Conservation (phyloP, 2,329 filamentous ascomycete genomes). For the Ascochyta fabae region DNA sequence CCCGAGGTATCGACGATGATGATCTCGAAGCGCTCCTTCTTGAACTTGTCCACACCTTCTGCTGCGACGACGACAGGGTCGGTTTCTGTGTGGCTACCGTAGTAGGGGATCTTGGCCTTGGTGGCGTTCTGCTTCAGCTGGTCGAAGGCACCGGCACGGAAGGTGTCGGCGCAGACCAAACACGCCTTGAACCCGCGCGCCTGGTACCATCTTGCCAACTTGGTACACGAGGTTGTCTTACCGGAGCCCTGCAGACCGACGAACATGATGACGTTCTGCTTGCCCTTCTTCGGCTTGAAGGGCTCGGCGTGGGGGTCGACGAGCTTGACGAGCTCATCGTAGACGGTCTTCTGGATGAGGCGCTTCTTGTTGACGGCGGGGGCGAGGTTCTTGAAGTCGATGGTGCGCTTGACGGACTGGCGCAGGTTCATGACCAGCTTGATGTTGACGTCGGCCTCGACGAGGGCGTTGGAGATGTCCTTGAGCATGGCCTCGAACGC, state of each 20-base stretch:
- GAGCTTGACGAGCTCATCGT: constrained; percentile 93
- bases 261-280: constrained; percentile 98
- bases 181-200: constrained; percentile 91
- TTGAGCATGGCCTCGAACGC: constrained; percentile 98
- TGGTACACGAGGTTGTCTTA: constrained; percentile 98
- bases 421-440: constrained; percentile 88
- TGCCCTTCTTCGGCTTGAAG: constrained; percentile 96
- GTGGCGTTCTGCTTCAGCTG: constrained; percentile 99
- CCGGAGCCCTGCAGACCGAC: constrained; percentile 96
- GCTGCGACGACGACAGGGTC: constrained; percentile 91
- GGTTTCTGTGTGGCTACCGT: constrained; percentile 93
- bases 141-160: constrained; percentile 97
- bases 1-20: constrained; percentile 99
- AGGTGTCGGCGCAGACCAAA: constrained; percentile 96
- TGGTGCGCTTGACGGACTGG: constrained; percentile 86
- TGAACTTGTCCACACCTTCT: constrained; percentile 98
- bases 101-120: constrained; percentile 99
- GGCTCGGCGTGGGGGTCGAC: constrained; percentile 95
- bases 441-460: constrained; percentile 97
- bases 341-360: constrained; percentile 96
- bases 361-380: constrained; percentile 97
- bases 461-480: constrained; percentile 92
- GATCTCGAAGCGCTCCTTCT: constrained; percentile 96
- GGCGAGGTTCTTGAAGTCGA: constrained; percentile 94
- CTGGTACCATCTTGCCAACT: constrained; percentile 93